Evolutionary conservation across 345 rosid species (phyloP).

Genomic region (Dipteronia dyeriana): DNA sequence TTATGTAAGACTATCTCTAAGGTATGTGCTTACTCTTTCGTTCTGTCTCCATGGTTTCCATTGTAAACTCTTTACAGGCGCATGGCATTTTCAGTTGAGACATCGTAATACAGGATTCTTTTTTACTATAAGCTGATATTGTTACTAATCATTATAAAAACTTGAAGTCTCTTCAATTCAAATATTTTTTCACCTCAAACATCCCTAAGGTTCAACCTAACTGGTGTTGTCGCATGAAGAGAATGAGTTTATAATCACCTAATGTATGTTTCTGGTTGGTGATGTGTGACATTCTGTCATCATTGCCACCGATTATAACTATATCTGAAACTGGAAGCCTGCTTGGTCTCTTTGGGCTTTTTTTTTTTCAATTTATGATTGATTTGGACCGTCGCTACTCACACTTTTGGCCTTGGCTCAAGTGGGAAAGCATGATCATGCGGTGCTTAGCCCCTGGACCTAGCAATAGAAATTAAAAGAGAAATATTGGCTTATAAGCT

Average conservation of each 20-base stretch:
- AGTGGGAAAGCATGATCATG: not conserved
- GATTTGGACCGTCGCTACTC: not conserved
- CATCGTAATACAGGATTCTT: slow-evolving; percentile 9
- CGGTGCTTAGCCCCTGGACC: not conserved
- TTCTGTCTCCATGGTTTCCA: slow-evolving; percentile 19
- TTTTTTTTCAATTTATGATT: not conserved
- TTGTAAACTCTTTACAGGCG: slow-evolving; percentile 15
- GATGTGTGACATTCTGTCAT: slow-evolving; percentile 1
- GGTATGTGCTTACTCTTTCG: not conserved
- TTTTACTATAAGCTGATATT: not conserved
- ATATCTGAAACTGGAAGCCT: not conserved
- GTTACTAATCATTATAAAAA: slow-evolving; percentile 1
- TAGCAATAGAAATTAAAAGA: slow-evolving; percentile 1
- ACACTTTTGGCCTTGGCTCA: not conserved
- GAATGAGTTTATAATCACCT: not conserved
- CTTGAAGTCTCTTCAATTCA: slow-evolving; percentile 4
- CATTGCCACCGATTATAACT: not conserved
- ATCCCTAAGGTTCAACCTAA: not conserved
- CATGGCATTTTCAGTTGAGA: slow-evolving; percentile 16
- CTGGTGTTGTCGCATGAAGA: not conserved
- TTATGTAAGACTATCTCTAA: slow-evolving; percentile 19
- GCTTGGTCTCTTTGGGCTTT: not conserved
- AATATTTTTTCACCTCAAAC: not conserved
- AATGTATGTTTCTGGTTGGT: not conserved
- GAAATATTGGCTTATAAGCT: not conserved